Evolutionary conservation across 2,329 filamentous ascomycete genomes (phyloP), one percentile per base, ranked within the genome.

Genomic region (Epichloe aotearoae): DNA sequence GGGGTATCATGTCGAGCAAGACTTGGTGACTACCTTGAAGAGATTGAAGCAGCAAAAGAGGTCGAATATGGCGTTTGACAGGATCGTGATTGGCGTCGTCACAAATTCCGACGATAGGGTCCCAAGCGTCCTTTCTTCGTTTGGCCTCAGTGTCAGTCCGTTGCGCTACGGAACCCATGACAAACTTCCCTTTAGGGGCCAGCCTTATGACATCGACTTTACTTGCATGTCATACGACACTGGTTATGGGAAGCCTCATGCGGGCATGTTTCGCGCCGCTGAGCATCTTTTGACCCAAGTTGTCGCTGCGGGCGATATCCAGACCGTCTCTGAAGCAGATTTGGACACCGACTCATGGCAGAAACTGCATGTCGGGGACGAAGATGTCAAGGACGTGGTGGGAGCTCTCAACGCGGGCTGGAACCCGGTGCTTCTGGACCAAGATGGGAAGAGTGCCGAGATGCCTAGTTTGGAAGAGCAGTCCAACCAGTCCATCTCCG

Each of bases 71-170:
- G 39, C 33, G 8, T 71, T 70, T 58, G 56, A 65, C 14, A 62
- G 59, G 12, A 67, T 73, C 4, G 64, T 79, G 2, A 64, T 80
- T 5, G 80, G 79, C 26, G 67, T 83, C 5, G 71, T 84, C 47
- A 79, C 79, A 11, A 84, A 84, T 59, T 83, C 79, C 0, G 80
- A 84, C 56, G 71, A 77, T 58, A 69, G 80, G n/a, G 75, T 82
- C 0, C 71, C 73, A 0, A 62, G 62, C 26, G 70, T 83, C 20
- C 62, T 84, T 4, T 62, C 69, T 0, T 77, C 76, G 0, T 63
- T 83, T 4, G 77, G 75, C 1, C 57, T 84, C 30, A 61, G 59
- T 2, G 66, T 82, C 2, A 69, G 67, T 49, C 65, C 68, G 0
- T 40, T 65, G 36, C 63, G 66, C 10, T 63, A 62, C 38, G 62